phyloP scores from a whole-genome alignment of 345 rosid species.

The Populus tremula region DNA sequence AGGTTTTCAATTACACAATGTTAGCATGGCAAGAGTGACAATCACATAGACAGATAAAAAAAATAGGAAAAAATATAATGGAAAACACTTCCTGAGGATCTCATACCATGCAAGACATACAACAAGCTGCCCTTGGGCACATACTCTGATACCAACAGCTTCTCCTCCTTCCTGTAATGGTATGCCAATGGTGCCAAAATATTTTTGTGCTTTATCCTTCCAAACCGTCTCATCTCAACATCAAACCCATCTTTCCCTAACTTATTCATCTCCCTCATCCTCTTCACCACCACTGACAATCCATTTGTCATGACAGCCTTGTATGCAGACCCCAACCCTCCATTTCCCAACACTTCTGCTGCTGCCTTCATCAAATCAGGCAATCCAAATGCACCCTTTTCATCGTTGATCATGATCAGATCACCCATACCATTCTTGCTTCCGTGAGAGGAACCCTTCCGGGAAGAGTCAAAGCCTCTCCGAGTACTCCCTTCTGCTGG shows the following conservation, averaged over 20 bases:
- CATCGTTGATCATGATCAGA: slow-evolving; percentile 58
- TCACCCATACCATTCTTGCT: slow-evolving; percentile 32
- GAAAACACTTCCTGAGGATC: neutral
- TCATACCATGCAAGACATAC: slow-evolving; percentile 72
- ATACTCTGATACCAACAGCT: slow-evolving; percentile 72
- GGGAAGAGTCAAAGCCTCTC: slow-evolving; percentile 31
- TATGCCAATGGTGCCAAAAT: slow-evolving; percentile 75
- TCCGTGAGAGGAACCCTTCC: slow-evolving; percentile 1
- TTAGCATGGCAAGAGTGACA: too few species aligned
- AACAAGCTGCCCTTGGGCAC: slow-evolving; percentile 80
- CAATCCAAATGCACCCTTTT: slow-evolving; percentile 62
- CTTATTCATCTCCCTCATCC: slow-evolving; percentile 73
- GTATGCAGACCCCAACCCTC: slow-evolving; percentile 85
- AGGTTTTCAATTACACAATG: too few species aligned
- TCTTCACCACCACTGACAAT: slow-evolving; percentile 76
- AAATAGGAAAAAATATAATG: neutral
- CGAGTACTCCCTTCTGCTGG: slow-evolving; percentile 13
- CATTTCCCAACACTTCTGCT: slow-evolving; percentile 84
- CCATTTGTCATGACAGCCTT: slow-evolving; percentile 76
- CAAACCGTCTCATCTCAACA: slow-evolving; percentile 67
- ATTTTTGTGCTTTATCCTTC: slow-evolving; percentile 57
- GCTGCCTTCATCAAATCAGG: slow-evolving; percentile 88
- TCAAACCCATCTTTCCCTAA: slow-evolving; percentile 55
- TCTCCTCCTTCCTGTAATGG: slow-evolving; percentile 80
- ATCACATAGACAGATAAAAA: too few species aligned